phyloP scores from a whole-genome alignment of 768 basidiomycete genomes.

The Trametes sanguinea region DNA sequence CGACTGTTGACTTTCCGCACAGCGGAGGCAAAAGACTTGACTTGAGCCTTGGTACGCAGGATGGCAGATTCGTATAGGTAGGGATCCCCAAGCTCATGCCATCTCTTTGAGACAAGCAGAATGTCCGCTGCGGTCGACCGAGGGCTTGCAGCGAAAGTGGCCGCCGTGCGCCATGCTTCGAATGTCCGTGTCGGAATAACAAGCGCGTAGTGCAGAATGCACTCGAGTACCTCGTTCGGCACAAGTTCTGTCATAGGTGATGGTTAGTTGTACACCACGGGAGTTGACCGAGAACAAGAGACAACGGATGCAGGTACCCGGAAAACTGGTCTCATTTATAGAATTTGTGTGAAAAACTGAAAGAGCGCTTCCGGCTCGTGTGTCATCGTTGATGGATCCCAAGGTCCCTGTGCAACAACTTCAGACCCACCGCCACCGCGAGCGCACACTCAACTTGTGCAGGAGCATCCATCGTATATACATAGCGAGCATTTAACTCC shows the following conservation, averaged over 20 bases:
- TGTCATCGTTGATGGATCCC: too few species aligned
- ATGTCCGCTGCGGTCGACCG: neutral
- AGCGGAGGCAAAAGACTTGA: neutral
- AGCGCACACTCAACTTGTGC: too few species aligned
- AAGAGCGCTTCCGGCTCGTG: too few species aligned
- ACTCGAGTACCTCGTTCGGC: constrained; percentile 3
- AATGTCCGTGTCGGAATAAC: neutral
- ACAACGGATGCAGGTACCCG: too few species aligned
- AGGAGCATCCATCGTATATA: too few species aligned
- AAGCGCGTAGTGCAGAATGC: neutral
- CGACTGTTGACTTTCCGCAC: neutral
- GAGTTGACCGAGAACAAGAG: too few species aligned
- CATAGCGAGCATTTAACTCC: too few species aligned
- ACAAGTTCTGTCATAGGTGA: neutral
- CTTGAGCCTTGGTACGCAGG: constrained; percentile 2
- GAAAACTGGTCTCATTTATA: too few species aligned
- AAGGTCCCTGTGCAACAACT: too few species aligned
- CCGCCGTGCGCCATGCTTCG: constrained; percentile 4
- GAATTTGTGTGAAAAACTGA: too few species aligned
- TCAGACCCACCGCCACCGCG: too few species aligned
- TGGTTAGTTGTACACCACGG: neutral
- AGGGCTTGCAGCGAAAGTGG: constrained; percentile 3
- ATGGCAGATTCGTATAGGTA: constrained; percentile 8
- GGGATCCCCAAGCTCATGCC: constrained; percentile 3
- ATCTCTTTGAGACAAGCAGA: constrained; percentile 1